A percentile compares a stretch with the other conserved stretches of the same genome.
Evolutionary conservation across 495 filamentous ascomycete species (phyloP).

Genomic region (Corynascus novoguineensis): DNA sequence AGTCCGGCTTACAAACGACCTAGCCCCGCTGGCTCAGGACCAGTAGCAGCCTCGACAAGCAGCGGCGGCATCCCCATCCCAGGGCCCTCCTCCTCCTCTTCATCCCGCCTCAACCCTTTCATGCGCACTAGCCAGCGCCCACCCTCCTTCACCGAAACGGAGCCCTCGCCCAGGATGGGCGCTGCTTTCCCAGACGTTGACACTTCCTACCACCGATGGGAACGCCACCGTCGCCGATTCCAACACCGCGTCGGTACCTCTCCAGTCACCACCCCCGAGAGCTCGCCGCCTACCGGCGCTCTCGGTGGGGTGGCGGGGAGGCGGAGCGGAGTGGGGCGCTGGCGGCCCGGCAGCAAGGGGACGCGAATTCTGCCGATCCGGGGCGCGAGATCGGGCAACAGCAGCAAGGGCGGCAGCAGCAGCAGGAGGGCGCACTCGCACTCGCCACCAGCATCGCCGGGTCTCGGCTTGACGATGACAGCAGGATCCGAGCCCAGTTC

Average conservation of each 20-base stretch:
- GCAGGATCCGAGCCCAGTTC: neutral
- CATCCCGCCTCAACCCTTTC: conserved; percentile 20
- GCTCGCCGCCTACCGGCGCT: neutral
- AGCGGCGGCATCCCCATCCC: conserved; percentile 4
- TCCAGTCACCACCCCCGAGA: neutral
- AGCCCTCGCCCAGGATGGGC: conserved; percentile 37
- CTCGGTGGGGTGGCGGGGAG: neutral
- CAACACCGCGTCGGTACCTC: neutral
- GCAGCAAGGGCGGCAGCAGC: neutral
- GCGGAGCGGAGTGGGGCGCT: neutral
- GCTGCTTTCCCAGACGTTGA: conserved; percentile 31
- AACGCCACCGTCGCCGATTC: neutral
- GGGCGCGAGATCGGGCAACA: neutral
- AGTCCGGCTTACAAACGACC: neutral
- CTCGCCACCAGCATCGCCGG: neutral
- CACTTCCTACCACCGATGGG: conserved; percentile 30
- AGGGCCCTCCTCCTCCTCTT: conserved; percentile 25
- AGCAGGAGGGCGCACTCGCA: neutral
- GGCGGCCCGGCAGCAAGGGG: neutral
- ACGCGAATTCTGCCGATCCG: neutral
- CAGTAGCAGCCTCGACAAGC: neutral
- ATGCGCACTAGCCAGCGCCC: conserved; percentile 15
- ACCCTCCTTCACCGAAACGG: conserved; percentile 38
- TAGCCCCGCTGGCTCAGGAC: neutral
- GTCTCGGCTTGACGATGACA: too few relatives aligned